These are phyloP conservation scores for Ostreobium quekettii DNA, from an alignment of 139 green algal genomes.

Conservation along the genomic window DNA sequence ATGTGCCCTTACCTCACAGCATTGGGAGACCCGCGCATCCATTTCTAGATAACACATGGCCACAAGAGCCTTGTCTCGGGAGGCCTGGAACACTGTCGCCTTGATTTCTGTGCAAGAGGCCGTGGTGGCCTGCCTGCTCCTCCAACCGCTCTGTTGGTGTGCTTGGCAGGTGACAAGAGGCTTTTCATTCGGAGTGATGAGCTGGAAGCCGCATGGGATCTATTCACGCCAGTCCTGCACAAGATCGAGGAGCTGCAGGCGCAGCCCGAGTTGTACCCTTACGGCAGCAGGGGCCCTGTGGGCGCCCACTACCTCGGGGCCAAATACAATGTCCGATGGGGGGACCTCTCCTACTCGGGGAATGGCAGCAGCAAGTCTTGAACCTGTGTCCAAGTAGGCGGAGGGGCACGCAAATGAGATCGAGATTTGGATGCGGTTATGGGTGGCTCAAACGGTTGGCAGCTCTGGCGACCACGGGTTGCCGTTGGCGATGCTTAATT, in stretches of 20 bases:
- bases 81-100: no score
- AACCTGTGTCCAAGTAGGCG: no score
- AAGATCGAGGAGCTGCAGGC: slow-evolving; percentile 59
- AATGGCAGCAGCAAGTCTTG: no score
- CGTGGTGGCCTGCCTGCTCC: slow-evolving; percentile 20
- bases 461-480: no score
- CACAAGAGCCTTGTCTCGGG: no score
- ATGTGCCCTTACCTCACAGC: no score
- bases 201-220: slow-evolving; percentile 86
- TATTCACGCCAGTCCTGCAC: slow-evolving; percentile 92
- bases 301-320: slow-evolving; percentile 95
- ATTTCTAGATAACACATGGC: no score
- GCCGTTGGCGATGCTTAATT: no score
- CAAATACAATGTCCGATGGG: slow-evolving; percentile 93
- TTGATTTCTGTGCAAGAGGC: slow-evolving; percentile 25
- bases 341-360: slow-evolving; percentile 47
- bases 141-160: not conserved
- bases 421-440: no score
- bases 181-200: slow-evolving; percentile 85
- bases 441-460: no score
- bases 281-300: slow-evolving; percentile 89
- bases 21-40: no score
- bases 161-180: slow-evolving; percentile 22
- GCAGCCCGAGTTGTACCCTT: slow-evolving; percentile 93
- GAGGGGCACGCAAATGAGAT: no score